phyloP scores from a whole-genome alignment of 805 yeast species.

The Kazachstania martiniae region DNA sequence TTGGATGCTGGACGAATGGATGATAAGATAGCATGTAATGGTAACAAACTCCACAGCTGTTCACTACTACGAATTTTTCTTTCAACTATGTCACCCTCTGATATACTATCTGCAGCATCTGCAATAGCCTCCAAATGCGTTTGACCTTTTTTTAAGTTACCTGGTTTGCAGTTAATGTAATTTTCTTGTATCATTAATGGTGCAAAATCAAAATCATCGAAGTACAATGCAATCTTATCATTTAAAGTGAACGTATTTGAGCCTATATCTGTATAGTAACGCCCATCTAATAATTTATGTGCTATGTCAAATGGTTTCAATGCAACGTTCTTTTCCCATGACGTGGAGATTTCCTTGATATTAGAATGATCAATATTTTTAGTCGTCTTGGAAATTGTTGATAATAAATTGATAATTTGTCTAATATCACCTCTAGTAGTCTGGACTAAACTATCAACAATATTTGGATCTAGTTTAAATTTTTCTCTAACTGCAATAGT shows the following conservation, averaged over 20 bases:
- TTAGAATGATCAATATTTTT: slow-evolving; percentile 47
- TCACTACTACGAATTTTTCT: slow-evolving; percentile 77
- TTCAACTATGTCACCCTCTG: slow-evolving; percentile 77
- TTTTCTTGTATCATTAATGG: slow-evolving; percentile 96
- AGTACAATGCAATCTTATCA: slow-evolving; percentile 80
- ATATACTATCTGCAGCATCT: slow-evolving; percentile 76
- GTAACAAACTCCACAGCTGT: slow-evolving; percentile 90
- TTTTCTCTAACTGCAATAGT: slow-evolving; percentile 83
- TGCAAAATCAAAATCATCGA: slow-evolving; percentile 88
- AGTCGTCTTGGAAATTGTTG: slow-evolving; percentile 72
- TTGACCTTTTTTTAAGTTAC: slow-evolving; percentile 31
- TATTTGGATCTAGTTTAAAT: slow-evolving; percentile 65
- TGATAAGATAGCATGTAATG: slow-evolving; percentile 80
- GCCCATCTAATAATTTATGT: slow-evolving; percentile 51
- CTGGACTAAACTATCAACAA: slow-evolving; percentile 73
- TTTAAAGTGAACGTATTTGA: slow-evolving; percentile 46
- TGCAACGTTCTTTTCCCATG: slow-evolving; percentile 86
- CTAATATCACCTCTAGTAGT: slow-evolving; percentile 87
- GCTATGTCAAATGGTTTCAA: slow-evolving; percentile 88
- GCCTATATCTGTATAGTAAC: slow-evolving; percentile 38
- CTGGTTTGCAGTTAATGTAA: slow-evolving; percentile 59
- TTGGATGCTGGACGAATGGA: slow-evolving; percentile 68
- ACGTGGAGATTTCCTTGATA: slow-evolving; percentile 46
- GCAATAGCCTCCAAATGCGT: slow-evolving; percentile 55
- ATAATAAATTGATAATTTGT: slow-evolving; percentile 81